Conservation (phyloP, 805 yeast genomes). For the Lachancea sp. region DNA sequence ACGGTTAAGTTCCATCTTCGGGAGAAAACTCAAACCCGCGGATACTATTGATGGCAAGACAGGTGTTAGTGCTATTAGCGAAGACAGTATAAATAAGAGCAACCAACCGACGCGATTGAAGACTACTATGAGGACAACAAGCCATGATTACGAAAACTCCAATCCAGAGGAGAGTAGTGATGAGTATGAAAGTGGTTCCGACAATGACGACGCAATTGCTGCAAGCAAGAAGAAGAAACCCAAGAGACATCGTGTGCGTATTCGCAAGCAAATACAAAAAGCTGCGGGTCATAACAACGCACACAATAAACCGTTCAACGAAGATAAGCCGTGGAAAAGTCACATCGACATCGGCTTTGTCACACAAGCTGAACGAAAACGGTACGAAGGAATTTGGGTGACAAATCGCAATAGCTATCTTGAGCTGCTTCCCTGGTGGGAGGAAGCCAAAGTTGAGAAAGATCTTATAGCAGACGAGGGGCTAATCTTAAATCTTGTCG, state of each 20-base stretch:
- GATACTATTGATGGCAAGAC: neutral
- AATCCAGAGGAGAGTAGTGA: conserved; percentile 7
- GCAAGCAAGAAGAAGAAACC: conserved; percentile 6
- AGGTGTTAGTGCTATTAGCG: neutral
- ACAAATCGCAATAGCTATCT: conserved; percentile 70
- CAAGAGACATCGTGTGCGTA: conserved; percentile 5
- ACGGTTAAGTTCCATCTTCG: conserved; percentile 11
- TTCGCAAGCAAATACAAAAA: conserved; percentile 6
- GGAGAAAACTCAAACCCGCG: conserved; percentile 1
- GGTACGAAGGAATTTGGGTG: conserved; percentile 94
- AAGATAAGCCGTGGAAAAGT: conserved; percentile 90
- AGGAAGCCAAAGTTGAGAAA: conserved; percentile 19
- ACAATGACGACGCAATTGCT: neutral
- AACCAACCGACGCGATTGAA: conserved; percentile 15
- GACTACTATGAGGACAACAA: conserved; percentile 26
- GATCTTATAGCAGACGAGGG: conserved; percentile 28
- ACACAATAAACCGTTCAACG: conserved; percentile 51
- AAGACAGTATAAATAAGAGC: neutral
- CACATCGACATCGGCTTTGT: conserved; percentile 53
- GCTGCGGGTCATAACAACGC: conserved; percentile 8
- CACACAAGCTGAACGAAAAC: conserved; percentile 65
- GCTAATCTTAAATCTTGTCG: conserved; percentile 43
- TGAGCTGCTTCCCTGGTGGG: conserved; percentile 33
- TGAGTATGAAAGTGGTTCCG: conserved; percentile 9
- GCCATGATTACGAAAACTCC: conserved; percentile 7